Percentiles rank a stretch among this genome's conserved stretches.
Conservation (phyloP, 2,329 filamentous ascomycete species). For the Colletotrichum viniferum region DNA sequence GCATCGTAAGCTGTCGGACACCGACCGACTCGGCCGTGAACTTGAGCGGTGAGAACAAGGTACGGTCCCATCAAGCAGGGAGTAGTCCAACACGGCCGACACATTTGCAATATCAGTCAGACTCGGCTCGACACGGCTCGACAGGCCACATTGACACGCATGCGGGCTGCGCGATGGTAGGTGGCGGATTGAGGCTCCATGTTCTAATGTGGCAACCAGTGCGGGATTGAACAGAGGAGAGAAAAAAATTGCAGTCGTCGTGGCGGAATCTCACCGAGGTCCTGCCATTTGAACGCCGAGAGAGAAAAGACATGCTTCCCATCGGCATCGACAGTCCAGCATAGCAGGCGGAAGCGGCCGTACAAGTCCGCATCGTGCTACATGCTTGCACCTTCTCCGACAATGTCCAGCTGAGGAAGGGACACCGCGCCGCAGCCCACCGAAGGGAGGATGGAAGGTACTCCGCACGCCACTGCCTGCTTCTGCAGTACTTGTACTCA, state of each 20-base stretch:
- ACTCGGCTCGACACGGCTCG: not conserved
- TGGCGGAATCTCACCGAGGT: constrained; percentile 12
- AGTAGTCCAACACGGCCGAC: not conserved
- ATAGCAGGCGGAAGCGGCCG: not conserved
- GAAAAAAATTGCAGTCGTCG: not conserved
- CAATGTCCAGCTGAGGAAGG: not conserved
- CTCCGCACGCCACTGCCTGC: not conserved
- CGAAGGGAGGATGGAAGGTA: not conserved
- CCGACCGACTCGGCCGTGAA: constrained; percentile 11
- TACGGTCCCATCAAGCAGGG: not conserved
- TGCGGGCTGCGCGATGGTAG: not conserved
- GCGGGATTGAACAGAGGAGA: not conserved
- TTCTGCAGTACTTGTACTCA: not conserved
- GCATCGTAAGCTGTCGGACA: not conserved
- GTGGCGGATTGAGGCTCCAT: not conserved
- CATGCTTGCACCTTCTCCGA: not conserved
- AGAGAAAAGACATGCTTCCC: not conserved
- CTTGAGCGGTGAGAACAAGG: not conserved
- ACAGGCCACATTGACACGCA: not conserved
- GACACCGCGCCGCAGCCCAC: not conserved
- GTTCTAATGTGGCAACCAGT: not conserved
- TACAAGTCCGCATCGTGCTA: not conserved
- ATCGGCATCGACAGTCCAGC: not conserved
- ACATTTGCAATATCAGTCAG: not conserved
- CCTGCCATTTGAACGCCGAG: not conserved